Conservation (phyloP, 257 asterid species). For the Penstemon davidsonii region DNA sequence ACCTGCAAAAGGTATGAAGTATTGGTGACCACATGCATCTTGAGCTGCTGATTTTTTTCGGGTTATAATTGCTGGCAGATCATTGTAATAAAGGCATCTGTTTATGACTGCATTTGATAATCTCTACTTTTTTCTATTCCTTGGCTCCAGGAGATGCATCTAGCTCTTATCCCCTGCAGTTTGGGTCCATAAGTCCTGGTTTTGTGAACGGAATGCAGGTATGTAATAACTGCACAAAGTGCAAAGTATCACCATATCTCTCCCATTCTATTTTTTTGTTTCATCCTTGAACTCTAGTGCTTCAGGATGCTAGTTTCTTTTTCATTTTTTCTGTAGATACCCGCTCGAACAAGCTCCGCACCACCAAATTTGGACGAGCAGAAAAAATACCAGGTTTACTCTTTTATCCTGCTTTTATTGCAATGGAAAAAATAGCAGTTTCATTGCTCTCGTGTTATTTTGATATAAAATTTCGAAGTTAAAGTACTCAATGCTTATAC, state of each 20-base stretch:
- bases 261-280: conserved; percentile 7
- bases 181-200: conserved; percentile 90
- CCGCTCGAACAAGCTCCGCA: conserved; percentile 94
- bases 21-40: conserved; percentile 12
- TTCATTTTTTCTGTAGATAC: conserved; percentile 51
- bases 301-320: conserved; percentile 22
- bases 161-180: conserved; percentile 70
- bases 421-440: conserved; percentile 12
- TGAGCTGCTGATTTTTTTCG: not conserved
- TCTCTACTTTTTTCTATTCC: conserved; percentile 27
- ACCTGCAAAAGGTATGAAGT: conserved; percentile 60
- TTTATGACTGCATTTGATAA: conserved; percentile 10
- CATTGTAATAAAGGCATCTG: conserved; percentile 1
- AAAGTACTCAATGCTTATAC: not conserved
- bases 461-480: conserved; percentile 2
- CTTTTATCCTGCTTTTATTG: conserved; percentile 11
- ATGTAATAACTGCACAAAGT: conserved; percentile 21
- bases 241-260: not conserved
- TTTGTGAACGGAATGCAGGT: conserved; percentile 86
- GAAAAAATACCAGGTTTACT: conserved; percentile 78
- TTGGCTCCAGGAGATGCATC: conserved; percentile 64
- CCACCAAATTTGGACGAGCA: conserved; percentile 97
- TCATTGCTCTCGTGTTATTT: conserved; percentile 1
- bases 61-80: conserved; percentile 6
- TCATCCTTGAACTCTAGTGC: conserved; percentile 13